A percentile compares a stretch with the other conserved stretches of the same genome.
Conservation (phyloP, 1,139 yeast species). For the Debaryomyces psychrophilus region DNA sequence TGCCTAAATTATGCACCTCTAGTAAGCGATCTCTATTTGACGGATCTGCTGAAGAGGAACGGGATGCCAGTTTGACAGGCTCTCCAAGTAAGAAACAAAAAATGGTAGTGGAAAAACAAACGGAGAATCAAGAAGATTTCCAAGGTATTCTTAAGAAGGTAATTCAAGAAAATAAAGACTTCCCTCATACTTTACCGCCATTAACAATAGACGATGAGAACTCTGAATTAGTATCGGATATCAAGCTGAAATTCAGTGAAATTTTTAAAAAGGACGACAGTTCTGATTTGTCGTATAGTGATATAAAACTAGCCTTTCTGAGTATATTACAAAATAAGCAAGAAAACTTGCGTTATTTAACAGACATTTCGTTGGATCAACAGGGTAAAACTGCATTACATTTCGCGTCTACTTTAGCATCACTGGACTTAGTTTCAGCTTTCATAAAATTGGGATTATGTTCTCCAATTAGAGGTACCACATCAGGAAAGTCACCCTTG, state of each 20-base stretch:
- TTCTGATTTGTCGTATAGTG: slow-evolving; percentile 35
- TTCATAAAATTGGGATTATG: slow-evolving; percentile 41
- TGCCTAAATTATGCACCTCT: slow-evolving; percentile 27
- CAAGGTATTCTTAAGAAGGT: slow-evolving; percentile 23
- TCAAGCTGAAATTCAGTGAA: slow-evolving; percentile 53
- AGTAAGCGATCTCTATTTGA: slow-evolving; percentile 21
- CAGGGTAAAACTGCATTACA: slow-evolving; percentile 51
- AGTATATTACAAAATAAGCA: slow-evolving; percentile 20
- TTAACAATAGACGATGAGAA: slow-evolving; percentile 34
- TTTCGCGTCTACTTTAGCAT: slow-evolving; percentile 50
- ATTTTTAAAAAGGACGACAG: slow-evolving; percentile 50
- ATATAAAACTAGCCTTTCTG: slow-evolving; percentile 32
- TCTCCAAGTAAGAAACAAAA: slow-evolving; percentile 42
- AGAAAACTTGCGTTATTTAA: slow-evolving; percentile 15
- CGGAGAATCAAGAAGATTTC: not conserved
- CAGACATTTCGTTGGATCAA: slow-evolving; percentile 46
- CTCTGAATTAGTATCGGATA: slow-evolving; percentile 47
- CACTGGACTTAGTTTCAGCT: slow-evolving; percentile 38
- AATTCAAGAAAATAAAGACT: slow-evolving; percentile 41
- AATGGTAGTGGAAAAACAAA: slow-evolving; percentile 9
- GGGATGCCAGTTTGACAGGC: slow-evolving; percentile 21
- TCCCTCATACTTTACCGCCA: slow-evolving; percentile 61
- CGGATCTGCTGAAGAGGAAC: slow-evolving; percentile 18
- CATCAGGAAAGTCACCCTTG: slow-evolving; percentile 45
- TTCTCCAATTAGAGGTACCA: slow-evolving; percentile 47